Base-by-base conservation (phyloP, 306 rosid species). In the Dryas octopetala region DNA sequence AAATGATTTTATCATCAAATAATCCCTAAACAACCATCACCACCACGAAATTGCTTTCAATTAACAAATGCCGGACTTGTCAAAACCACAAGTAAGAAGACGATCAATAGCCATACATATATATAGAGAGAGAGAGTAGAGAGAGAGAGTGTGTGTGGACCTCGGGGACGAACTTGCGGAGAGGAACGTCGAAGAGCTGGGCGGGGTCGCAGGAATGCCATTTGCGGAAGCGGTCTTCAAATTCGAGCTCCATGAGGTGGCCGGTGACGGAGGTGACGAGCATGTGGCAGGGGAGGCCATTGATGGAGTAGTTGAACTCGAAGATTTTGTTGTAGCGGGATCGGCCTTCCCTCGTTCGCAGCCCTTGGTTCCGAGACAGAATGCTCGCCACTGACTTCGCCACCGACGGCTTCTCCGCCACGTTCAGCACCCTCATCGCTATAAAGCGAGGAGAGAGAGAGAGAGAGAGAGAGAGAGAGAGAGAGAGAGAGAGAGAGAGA, bases 341-440 rank as follows among this genome's bases (percentile, higher is more conserved):
- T 9, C 93, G 97, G 1, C 98, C 98, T 0, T 90, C 89, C 71
- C 97, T 85, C 32, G 80, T 75, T 75, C 98, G 85, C 47, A 91
- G 38, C 9, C 86, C 91, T 70, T 86, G 93, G 83, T 78, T 90
- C 74, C 90, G 66, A 1, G 97, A 90, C 5, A 95, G 95, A 11
- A 95, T 88, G 62, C 17, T 13, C 26, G 98, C 81, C 28, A 91
- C 97, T 5, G 97, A 78, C 73, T 90, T 91, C 26, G 97, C 97
- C 81, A 95, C 98, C 78, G 97, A 91, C 5, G 98, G 98, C 88
- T 95, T 95, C 93, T 95, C 98, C 78, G 97, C 98, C 83, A 91
- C 98, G 74, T 91, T 91, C 80, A 95, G 93, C 7, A 90, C 98
- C 76, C 78, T 88, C 65, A 90, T 74, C 57, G 63, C 77, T 26